Evolutionary conservation across 441 rosid species (phyloP).

Genomic region (Erysimum cheiri): DNA sequence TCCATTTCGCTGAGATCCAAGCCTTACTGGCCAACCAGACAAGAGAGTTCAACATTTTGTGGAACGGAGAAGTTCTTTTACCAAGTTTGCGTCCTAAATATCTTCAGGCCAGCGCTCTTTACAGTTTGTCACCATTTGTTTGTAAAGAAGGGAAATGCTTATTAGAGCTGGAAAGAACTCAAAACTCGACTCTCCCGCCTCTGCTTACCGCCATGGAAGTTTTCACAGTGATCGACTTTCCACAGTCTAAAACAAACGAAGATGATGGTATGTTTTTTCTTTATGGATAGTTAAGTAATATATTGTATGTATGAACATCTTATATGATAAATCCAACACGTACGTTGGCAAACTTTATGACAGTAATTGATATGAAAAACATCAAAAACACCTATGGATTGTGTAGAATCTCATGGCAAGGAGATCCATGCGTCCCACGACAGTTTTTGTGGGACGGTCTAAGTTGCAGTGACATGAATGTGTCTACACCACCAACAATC

Average conservation of each 20-base stretch:
- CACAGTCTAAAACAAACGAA: conserved; percentile 35
- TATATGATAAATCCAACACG: not conserved
- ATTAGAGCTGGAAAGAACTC: not conserved
- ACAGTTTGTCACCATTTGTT: too few relatives aligned
- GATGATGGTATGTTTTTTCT: conserved; percentile 45
- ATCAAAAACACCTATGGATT: not conserved
- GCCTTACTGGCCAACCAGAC: not conserved
- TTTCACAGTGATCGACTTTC: conserved; percentile 7
- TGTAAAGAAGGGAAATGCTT: conserved; percentile 2
- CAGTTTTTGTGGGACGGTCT: not conserved
- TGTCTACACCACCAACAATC: not conserved
- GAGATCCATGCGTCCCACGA: not conserved
- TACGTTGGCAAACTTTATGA: not conserved
- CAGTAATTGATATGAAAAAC: not conserved
- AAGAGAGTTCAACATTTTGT: not conserved
- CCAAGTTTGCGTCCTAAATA: not conserved
- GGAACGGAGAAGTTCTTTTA: not conserved
- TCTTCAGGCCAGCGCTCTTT: not conserved
- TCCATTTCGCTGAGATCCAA: conserved; percentile 25
- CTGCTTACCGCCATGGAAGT: conserved; percentile 4
- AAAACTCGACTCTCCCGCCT: conserved; percentile 15
- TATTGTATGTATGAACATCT: too few relatives aligned
- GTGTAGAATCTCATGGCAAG: not conserved
- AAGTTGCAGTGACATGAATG: not conserved
- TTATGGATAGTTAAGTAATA: too few relatives aligned